Conservation (phyloP, 2,329 filamentous ascomycete species). For the Calonectria hawksworthii region DNA sequence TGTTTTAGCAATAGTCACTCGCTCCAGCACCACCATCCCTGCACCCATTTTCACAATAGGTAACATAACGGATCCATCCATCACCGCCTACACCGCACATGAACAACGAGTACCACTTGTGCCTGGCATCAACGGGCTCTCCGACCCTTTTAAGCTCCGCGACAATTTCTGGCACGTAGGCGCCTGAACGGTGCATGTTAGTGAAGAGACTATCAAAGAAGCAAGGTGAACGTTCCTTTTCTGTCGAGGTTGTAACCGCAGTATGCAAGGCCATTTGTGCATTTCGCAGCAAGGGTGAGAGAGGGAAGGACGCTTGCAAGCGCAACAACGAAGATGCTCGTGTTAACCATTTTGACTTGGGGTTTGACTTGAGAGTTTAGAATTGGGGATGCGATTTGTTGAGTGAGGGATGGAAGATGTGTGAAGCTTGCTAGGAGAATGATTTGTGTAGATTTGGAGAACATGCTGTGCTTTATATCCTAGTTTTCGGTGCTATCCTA, state of each 20-base stretch:
- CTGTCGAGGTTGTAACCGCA: background rate
- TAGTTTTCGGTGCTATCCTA: background rate
- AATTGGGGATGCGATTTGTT: background rate
- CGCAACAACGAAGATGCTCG: background rate
- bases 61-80: background rate
- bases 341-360: background rate
- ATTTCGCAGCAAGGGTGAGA: background rate
- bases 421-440: background rate
- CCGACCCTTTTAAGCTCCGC: background rate
- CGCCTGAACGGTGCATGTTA: background rate
- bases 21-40: background rate
- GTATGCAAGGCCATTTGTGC: background rate
- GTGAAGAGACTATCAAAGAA: background rate
- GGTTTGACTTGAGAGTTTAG: background rate
- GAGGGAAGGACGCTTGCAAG: background rate
- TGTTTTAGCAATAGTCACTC: background rate
- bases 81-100: background rate
- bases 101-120: background rate
- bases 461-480: background rate
- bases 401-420: background rate
- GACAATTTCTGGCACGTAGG: background rate
- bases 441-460: background rate
- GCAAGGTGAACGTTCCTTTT: background rate
- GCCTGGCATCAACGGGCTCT: background rate
- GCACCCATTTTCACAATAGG: background rate